A percentile compares a stretch with the other conserved stretches of the same genome.
Evolutionary conservation across 345 rosid species (phyloP).

Genomic region (Populus tremula): DNA sequence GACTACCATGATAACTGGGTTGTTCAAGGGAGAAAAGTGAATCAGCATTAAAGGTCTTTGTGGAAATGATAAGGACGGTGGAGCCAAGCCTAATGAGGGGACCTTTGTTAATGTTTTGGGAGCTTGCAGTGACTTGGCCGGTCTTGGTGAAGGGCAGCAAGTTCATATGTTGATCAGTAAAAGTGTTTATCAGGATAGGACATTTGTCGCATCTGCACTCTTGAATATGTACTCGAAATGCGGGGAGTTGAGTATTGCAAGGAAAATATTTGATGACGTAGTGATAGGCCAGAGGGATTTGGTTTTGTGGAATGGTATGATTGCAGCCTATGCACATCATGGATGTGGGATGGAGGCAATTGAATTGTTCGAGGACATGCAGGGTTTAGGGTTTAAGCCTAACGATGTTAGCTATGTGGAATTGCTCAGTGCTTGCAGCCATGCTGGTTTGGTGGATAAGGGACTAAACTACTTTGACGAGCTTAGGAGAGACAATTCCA

Average conservation of each 20-base stretch:
- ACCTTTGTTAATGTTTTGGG: conserved; percentile 62
- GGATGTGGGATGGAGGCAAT: conserved; percentile 64
- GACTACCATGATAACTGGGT: conserved; percentile 75
- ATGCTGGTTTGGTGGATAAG: conserved; percentile 64
- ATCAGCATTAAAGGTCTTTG: conserved; percentile 51
- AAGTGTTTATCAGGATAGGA: conserved; percentile 44
- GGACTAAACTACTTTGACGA: conserved; percentile 54
- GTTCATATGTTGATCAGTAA: conserved; percentile 60
- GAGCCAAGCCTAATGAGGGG: conserved; percentile 52
- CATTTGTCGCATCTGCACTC: conserved; percentile 57
- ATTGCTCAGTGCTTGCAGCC: conserved; percentile 68
- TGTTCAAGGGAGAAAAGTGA: conserved; percentile 49
- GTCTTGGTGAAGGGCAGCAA: conserved; percentile 67
- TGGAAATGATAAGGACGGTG: conserved; percentile 48
- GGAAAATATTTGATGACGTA: conserved; percentile 53
- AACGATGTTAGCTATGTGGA: conserved; percentile 60
- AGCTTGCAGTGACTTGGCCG: conserved; percentile 66
- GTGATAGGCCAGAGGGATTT: conserved; percentile 44
- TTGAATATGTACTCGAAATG: conserved; percentile 76
- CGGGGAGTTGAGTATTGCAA: conserved; percentile 51
- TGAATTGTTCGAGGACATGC: conserved; percentile 57
- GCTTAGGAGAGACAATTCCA: conserved; percentile 42
- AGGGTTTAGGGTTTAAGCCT: conserved; percentile 43
- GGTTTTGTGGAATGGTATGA: conserved; percentile 68
- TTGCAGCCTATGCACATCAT: conserved; percentile 73